phyloP scores from a whole-genome alignment of 2,329 filamentous ascomycete genomes.

The Alternaria dauci region DNA sequence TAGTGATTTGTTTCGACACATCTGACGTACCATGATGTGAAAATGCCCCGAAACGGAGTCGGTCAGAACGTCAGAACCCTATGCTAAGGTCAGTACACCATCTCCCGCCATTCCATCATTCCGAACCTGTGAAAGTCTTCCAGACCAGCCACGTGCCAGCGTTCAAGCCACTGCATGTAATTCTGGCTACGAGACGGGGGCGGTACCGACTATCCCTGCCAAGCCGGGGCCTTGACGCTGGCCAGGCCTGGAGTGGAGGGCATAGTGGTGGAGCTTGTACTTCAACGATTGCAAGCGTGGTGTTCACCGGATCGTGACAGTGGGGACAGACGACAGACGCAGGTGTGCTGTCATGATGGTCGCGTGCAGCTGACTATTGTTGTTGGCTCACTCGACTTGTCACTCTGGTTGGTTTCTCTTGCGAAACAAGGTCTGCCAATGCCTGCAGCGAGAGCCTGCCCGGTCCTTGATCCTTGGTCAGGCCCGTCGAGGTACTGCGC shows the following conservation, averaged over 20 bases:
- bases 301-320: slow-evolving; percentile 8
- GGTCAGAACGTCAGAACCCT: background rate
- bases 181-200: background rate
- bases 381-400: background rate
- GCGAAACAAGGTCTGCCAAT: background rate
- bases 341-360: slow-evolving; percentile 13
- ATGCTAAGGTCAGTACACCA: slow-evolving; percentile 2
- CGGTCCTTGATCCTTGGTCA: background rate
- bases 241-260: background rate
- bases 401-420: background rate
- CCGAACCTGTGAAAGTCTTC: background rate
- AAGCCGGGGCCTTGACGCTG: slow-evolving; percentile 1
- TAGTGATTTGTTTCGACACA: slow-evolving; percentile 15
- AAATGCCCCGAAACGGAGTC: slow-evolving; percentile 9
- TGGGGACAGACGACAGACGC: slow-evolving; percentile 9
- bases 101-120: slow-evolving; percentile 1
- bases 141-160: slow-evolving; percentile 1
- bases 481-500: background rate
- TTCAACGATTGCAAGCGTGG: background rate
- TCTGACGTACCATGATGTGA: slow-evolving; percentile 17
- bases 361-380: slow-evolving; percentile 3
- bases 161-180: slow-evolving; percentile 1
- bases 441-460: background rate
- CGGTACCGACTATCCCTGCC: background rate
- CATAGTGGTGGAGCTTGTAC: background rate